Conservation (phyloP, 2,329 filamentous ascomycete genomes). For the Coniochaeta sp. region DNA sequence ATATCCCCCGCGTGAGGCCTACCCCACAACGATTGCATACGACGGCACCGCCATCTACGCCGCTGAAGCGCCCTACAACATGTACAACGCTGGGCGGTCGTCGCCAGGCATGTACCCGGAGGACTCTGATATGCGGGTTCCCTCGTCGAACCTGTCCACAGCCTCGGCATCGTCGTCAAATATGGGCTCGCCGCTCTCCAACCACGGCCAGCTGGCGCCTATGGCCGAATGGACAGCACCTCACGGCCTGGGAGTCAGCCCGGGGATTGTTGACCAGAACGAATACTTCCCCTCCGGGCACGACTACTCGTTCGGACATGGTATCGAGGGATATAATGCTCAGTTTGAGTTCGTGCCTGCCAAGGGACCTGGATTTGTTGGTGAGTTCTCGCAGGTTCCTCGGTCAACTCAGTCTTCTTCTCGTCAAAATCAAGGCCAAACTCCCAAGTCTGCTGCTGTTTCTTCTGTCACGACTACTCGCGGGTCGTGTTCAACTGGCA, state of each 20-base stretch:
- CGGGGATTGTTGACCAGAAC: conserved; percentile 54
- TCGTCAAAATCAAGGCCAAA: conserved; percentile 7
- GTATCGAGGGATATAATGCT: conserved; percentile 40
- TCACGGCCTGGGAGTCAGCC: conserved; percentile 51
- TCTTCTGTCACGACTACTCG: conserved; percentile 16
- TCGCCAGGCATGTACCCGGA: conserved; percentile 40
- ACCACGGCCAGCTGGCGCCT: conserved; percentile 48
- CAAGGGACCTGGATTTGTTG: conserved; percentile 45
- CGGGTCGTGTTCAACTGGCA: conserved; percentile 13
- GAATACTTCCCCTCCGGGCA: conserved; percentile 43
- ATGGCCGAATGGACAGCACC: conserved; percentile 48
- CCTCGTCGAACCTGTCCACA: conserved; percentile 53
- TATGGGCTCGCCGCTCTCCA: conserved; percentile 59
- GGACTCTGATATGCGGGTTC: conserved; percentile 40
- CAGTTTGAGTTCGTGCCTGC: conserved; percentile 38
- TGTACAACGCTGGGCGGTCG: conserved; percentile 37
- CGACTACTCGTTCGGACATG: conserved; percentile 47
- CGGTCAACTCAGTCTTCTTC: conserved; percentile 15
- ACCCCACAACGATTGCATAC: conserved; percentile 35
- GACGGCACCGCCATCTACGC: conserved; percentile 38
- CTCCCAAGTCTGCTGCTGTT: conserved; percentile 9
- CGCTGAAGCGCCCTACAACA: conserved; percentile 28
- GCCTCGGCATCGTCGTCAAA: conserved; percentile 59
- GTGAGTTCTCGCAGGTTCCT: conserved; percentile 42
- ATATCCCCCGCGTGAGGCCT: conserved; percentile 29